Percentiles rank a stretch among this genome's conserved stretches.
phyloP scores from a whole-genome alignment of 2,329 filamentous ascomycete species.

The Chaetomiaceae sp. region DNA sequence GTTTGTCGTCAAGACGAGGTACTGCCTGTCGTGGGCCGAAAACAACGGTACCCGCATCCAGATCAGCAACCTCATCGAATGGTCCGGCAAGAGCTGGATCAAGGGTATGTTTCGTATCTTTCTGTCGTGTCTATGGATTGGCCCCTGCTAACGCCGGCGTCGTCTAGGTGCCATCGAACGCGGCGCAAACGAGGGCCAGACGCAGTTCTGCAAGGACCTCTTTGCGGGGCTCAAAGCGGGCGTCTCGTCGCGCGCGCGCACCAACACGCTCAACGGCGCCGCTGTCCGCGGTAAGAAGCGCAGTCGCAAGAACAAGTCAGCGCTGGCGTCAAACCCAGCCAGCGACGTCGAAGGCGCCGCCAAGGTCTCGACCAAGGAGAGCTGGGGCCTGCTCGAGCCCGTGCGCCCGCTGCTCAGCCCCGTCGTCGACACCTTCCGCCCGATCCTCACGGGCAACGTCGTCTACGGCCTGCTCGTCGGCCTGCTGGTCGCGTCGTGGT shows the following conservation, averaged over 20 bases:
- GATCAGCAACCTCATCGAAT: conserved; percentile 87
- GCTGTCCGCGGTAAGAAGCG: conserved; percentile 58
- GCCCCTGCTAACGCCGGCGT: too few relatives aligned
- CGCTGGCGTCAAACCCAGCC: conserved; percentile 40
- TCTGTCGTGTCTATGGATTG: conserved; percentile 10
- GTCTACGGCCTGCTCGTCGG: conserved; percentile 70
- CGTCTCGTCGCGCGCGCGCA: conserved; percentile 60
- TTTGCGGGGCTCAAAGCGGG: conserved; percentile 68
- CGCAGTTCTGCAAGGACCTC: conserved; percentile 74
- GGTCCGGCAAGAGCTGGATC: conserved; percentile 97
- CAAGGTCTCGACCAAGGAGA: conserved; percentile 40
- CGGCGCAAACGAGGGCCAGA: conserved; percentile 85
- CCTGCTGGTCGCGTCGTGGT: conserved; percentile 69
- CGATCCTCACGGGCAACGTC: conserved; percentile 70
- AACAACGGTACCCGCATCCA: conserved; percentile 80
- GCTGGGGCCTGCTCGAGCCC: conserved; percentile 82
- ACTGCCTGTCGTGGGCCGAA: conserved; percentile 89
- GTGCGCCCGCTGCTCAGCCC: conserved; percentile 66
- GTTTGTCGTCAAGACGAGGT: conserved; percentile 88
- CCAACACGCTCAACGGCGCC: conserved; percentile 42
- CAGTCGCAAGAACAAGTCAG: conserved; percentile 43
- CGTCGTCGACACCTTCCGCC: conserved; percentile 61
- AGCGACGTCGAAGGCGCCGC: conserved; percentile 37
- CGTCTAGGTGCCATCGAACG: conserved; percentile 90
- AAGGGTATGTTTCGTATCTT: conserved; percentile 61